Conservation (phyloP, 768 basidiomycete genomes). For the Panus rudis region DNA sequence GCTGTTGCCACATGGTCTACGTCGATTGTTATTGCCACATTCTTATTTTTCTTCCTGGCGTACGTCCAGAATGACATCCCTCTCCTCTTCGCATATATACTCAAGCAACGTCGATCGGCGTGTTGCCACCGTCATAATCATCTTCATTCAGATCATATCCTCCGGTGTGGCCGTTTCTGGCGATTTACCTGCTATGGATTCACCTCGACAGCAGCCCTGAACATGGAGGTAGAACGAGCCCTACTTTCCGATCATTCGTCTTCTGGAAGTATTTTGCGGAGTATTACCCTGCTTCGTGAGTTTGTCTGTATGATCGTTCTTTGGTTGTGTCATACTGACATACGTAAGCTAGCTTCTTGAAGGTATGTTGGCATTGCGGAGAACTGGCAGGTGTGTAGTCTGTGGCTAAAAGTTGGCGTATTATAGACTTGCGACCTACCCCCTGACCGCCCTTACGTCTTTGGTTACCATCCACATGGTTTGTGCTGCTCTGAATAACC, state of each 20-base stretch:
- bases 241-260: constrained; percentile 62
- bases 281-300: constrained; percentile 86
- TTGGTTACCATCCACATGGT: constrained; percentile 99
- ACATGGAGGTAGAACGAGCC: constrained; percentile 59
- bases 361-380: constrained; percentile 32
- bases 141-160: constrained; percentile 66
- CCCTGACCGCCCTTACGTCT: constrained; percentile 87
- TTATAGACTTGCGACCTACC: constrained; percentile 83
- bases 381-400: background rate
- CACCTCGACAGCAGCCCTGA: constrained; percentile 74
- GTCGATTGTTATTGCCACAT: constrained; percentile 60
- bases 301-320: constrained; percentile 13
- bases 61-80: constrained; percentile 36
- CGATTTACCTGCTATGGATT: constrained; percentile 75
- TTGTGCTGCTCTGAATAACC: constrained; percentile 15
- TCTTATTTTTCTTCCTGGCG: constrained; percentile 77
- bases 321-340: background rate
- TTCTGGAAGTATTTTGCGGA: constrained; percentile 92
- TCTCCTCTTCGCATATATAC: background rate
- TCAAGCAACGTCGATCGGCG: background rate
- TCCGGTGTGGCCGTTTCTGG: constrained; percentile 78
- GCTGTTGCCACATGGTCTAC: constrained; percentile 86
- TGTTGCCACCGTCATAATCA: background rate
- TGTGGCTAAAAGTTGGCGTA: background rate
- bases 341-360: constrained; percentile 34